These are phyloP conservation scores for Claviceps spartinae DNA, from an alignment of 2,329 filamentous ascomycete species.

Conservation along the genomic window DNA sequence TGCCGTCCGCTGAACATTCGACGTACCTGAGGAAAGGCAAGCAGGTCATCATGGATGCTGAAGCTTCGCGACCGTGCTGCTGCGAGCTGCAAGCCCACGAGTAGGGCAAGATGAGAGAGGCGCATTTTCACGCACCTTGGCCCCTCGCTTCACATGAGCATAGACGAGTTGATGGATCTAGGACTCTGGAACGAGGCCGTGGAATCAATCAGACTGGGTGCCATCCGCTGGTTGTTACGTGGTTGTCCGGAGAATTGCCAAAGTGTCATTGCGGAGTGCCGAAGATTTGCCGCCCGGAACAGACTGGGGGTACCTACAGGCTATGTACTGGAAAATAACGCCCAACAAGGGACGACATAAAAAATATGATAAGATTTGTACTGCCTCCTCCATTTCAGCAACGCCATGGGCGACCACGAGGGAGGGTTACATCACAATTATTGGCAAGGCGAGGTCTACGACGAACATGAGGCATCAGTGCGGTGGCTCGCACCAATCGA, in stretches of 20 bases:
- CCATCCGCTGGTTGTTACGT: not conserved
- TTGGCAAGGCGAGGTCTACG: too few relatives aligned
- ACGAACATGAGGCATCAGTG: too few relatives aligned
- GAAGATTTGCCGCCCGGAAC: conserved; percentile 8
- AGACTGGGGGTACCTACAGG: too few relatives aligned
- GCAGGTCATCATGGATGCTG: conserved; percentile 76
- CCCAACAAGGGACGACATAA: too few relatives aligned
- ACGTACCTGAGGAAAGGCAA: conserved; percentile 73
- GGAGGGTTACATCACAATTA: too few relatives aligned
- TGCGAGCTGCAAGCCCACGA: conserved; percentile 31
- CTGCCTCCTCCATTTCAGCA: too few relatives aligned
- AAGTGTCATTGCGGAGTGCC: conserved; percentile 8
- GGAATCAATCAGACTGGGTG: not conserved
- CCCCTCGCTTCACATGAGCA: conserved; percentile 16
- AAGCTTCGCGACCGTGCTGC: conserved; percentile 45
- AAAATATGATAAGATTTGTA: too few relatives aligned
- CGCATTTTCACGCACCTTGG: conserved; percentile 31
- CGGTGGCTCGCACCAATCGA: too few relatives aligned
- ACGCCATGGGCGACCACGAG: too few relatives aligned
- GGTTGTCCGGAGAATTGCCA: not conserved
- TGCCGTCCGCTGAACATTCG: not conserved
- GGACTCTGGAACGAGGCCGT: not conserved
- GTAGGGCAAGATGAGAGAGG: conserved; percentile 30
- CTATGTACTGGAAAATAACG: too few relatives aligned
- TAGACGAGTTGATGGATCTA: conserved; percentile 1